phyloP scores from a whole-genome alignment of 306 rosid species.

The Inga laurina region DNA sequence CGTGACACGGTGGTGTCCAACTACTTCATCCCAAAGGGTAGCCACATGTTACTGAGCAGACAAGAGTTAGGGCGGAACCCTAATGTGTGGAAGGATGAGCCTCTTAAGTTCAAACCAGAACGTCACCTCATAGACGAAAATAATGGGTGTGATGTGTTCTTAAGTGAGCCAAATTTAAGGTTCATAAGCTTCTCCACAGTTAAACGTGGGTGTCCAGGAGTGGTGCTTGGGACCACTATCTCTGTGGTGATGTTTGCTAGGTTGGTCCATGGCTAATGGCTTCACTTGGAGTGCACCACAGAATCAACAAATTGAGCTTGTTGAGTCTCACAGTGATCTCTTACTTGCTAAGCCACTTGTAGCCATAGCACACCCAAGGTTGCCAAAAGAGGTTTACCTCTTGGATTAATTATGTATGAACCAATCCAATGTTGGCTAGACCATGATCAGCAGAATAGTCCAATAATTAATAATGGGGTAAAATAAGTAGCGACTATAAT shows the following conservation, averaged over 20 bases:
- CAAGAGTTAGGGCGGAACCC: neutral
- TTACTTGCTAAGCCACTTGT: conserved; percentile 3
- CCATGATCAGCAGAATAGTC: neutral
- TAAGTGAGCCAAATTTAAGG: neutral
- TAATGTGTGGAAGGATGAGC: neutral
- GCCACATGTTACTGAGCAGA: conserved; percentile 1
- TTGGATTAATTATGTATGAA: neutral
- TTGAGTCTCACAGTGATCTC: neutral
- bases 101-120: neutral
- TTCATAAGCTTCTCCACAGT: neutral
- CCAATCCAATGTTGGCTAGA: neutral
- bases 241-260: conserved; percentile 5
- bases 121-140: neutral
- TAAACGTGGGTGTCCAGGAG: neutral
- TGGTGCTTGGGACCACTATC: neutral
- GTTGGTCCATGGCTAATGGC: conserved; percentile 6
- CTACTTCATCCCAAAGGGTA: conserved; percentile 17
- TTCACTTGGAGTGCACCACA: neutral
- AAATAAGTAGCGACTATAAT: neutral
- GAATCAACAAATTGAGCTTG: neutral
- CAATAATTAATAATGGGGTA: neutral
- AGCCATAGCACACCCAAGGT: neutral
- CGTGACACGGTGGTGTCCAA: neutral
- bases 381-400: neutral
- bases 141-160: neutral